A percentile compares a stretch with the other conserved stretches of the same genome.
phyloP scores from a whole-genome alignment of 2,329 filamentous ascomycete species.

The Xylariaceae sp. region DNA sequence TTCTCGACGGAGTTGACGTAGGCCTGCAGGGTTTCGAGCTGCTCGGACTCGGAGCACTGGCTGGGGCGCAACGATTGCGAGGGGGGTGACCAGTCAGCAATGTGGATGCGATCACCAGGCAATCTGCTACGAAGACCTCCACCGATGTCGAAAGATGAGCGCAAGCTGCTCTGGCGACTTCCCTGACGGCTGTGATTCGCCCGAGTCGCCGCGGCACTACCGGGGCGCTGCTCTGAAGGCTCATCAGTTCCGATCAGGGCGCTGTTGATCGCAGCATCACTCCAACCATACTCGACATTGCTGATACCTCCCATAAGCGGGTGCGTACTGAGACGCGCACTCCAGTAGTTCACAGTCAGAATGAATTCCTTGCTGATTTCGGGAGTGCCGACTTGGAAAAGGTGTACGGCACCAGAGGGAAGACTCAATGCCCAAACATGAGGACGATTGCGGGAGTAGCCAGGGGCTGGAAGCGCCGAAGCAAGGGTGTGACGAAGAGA shows the following conservation, averaged over 20 bases:
- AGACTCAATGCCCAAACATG: conserved; percentile 93
- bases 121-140: conserved; percentile 58
- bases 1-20: conserved; percentile 85
- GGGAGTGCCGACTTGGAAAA: conserved; percentile 95
- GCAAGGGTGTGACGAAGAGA: conserved; percentile 87
- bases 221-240: conserved; percentile 46
- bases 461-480: conserved; percentile 80
- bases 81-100: conserved; percentile 85
- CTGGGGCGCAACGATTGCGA: conserved; percentile 86
- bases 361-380: conserved; percentile 96
- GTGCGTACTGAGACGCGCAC: conserved; percentile 86
- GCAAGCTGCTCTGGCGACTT: conserved; percentile 40
- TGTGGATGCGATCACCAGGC: conserved; percentile 76
- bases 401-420: conserved; percentile 86
- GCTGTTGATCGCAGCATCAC: conserved; percentile 70
- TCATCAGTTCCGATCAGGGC: conserved; percentile 49
- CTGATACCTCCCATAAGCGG: conserved; percentile 88
- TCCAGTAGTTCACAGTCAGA: conserved; percentile 95
- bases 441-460: conserved; percentile 84
- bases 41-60: conserved; percentile 70
- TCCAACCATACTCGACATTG: conserved; percentile 98
- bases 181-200: conserved; percentile 43
- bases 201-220: conserved; percentile 43
- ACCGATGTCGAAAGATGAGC: conserved; percentile 60
- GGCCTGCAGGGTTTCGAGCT: conserved; percentile 65